Base-by-base conservation (phyloP, 2,329 filamentous ascomycete genomes). In the Chalaropsis thielavioides region DNA sequence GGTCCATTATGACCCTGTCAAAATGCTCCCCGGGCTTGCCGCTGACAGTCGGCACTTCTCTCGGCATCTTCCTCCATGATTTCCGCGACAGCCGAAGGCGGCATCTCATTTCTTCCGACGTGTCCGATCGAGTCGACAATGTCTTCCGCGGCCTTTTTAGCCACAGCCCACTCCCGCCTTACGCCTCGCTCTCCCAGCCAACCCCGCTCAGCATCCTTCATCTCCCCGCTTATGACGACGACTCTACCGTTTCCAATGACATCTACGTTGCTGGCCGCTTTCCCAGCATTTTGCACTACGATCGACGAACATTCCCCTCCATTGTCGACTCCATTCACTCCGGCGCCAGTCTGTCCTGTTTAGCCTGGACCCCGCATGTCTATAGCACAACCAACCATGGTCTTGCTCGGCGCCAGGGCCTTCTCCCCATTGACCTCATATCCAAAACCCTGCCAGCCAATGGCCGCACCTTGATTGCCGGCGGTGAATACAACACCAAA, bases 261-360 rank as follows among this genome's bases (percentile, higher is more conserved):
- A 94, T 97, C 49, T 92, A 92, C 76, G 84, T 96, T 43, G 90
- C 88, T 3, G 92, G 92, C 0, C 84, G 92, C 17, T 96, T 96
- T 72, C 88, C 91, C 3, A 92, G 85, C 70, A 89, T 96, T 65
- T 78, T 96, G 2, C 87, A 90, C 72, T 97, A 96, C 75, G 91
- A 96, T 72, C 83, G 91, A 2, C 86, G 92, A 56, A 90, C 83
- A 74, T 95, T 96, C 71, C 89, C 90, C 0, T 82, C 83, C 17
- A 81, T 96, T 7, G 82, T 84, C 67, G 86, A 84, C 5, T 90
- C 90, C 0, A 85, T 96, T 10, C 85, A 95, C 74, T 95, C 90
- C 0, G 92, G 92, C 1, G 90, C 89, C 0, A 80, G 87, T 5
- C 80, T 96, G 11, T 90, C 88, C 63, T 86, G 85, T 66, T 77